Percentiles rank a stretch among this genome's conserved stretches.
Evolutionary conservation across 2,329 filamentous ascomycete species (phyloP).

Genomic region (Elsinoe batatas): DNA sequence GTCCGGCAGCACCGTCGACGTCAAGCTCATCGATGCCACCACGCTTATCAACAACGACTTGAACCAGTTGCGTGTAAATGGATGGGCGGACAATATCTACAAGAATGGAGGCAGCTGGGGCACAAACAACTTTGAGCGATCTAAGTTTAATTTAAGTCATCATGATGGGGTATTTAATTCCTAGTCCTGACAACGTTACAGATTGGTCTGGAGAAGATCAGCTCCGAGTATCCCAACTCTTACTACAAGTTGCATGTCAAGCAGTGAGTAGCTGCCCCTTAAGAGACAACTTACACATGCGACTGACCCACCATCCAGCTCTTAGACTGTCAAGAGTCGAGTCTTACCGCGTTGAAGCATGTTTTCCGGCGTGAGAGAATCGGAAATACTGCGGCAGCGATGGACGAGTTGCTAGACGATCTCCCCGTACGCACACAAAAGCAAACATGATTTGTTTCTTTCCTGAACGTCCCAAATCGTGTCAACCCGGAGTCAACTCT

Average conservation of each 20-base stretch:
- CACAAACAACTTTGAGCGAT: neutral
- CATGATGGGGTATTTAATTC: neutral
- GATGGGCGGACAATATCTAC: neutral
- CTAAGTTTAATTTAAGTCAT: neutral
- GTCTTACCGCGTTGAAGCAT: too few relatives aligned
- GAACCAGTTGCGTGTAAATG: neutral
- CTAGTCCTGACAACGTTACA: neutral
- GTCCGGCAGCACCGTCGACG: neutral
- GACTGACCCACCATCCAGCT: too few relatives aligned
- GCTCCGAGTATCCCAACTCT: neutral
- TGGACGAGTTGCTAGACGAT: too few relatives aligned
- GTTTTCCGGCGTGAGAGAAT: too few relatives aligned
- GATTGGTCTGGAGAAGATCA: neutral
- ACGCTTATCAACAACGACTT: neutral
- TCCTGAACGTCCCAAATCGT: too few relatives aligned
- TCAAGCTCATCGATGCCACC: neutral
- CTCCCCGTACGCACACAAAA: too few relatives aligned
- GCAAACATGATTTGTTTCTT: too few relatives aligned
- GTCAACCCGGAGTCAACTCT: too few relatives aligned
- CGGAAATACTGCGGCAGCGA: too few relatives aligned
- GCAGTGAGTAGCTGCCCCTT: neutral
- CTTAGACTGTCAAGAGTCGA: neutral
- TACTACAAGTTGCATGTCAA: neutral
- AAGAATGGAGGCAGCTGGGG: neutral
- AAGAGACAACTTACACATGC: too few relatives aligned